These are phyloP conservation scores for Wickerhamiella allomyrinae DNA, from an alignment of 805 yeast genomes.

Conservation along the genomic window DNA sequence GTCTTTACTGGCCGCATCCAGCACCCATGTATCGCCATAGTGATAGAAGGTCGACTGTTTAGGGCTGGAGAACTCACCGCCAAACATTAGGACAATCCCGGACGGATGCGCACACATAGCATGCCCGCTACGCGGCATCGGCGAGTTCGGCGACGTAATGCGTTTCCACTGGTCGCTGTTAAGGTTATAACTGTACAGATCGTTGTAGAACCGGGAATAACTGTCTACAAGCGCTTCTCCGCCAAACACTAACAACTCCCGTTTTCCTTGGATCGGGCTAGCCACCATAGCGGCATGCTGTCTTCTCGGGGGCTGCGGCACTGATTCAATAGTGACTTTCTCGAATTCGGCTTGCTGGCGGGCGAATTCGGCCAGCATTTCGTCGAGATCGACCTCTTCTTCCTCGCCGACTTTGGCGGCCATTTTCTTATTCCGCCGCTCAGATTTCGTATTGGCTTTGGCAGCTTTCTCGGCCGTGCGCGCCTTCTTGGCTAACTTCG, in stretches of 20 bases:
- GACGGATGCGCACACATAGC: constrained; percentile 88
- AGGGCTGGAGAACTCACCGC: constrained; percentile 95
- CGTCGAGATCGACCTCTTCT: constrained; percentile 76
- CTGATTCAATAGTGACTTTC: constrained; percentile 47
- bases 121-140: constrained; percentile 86
- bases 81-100: constrained; percentile 74
- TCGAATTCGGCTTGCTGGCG: constrained; percentile 67
- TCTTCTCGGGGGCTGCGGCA: constrained; percentile 50
- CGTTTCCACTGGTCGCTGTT: constrained; percentile 74
- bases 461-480: constrained; percentile 69
- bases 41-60: constrained; percentile 92
- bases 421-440: constrained; percentile 54
- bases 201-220: constrained; percentile 63
- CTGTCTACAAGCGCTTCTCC: constrained; percentile 56
- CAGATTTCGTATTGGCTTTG: constrained; percentile 64
- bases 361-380: constrained; percentile 61
- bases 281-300: constrained; percentile 64
- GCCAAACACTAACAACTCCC: constrained; percentile 75
- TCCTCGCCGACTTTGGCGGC: constrained; percentile 67
- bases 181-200: constrained; percentile 54
- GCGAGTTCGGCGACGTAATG: constrained; percentile 68
- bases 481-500: constrained; percentile 84
- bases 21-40: constrained; percentile 90
- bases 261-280: constrained; percentile 57
- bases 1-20: constrained; percentile 71